Evolutionary conservation across 2,329 filamentous ascomycete species (phyloP).

Genomic region (Arthrobotrys sphaeroides): DNA sequence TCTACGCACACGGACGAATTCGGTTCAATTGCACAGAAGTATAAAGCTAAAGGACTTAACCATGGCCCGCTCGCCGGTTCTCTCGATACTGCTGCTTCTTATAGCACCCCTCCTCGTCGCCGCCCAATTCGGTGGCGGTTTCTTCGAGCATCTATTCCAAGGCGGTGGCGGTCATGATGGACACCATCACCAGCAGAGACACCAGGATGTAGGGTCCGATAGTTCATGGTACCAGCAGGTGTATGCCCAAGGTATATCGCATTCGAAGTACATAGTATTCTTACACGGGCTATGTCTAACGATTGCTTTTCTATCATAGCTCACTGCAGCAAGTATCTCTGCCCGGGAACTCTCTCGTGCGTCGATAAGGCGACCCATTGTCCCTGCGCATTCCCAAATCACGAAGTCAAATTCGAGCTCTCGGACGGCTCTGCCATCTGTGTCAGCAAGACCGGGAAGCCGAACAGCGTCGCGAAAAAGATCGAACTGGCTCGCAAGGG

Average conservation of each 20-base stretch:
- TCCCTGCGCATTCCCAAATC: constrained; percentile 81
- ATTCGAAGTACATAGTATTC: background rate
- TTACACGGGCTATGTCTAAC: background rate
- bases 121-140: constrained; percentile 79
- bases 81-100: constrained; percentile 60
- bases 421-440: constrained; percentile 77
- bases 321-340: constrained; percentile 92
- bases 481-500: constrained; percentile 83
- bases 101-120: constrained; percentile 70
- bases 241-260: constrained; percentile 71
- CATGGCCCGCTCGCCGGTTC: constrained; percentile 20
- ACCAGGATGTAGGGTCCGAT: constrained; percentile 85
- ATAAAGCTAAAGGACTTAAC: too few species aligned
- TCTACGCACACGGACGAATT: background rate
- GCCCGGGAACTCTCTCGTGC: constrained; percentile 91
- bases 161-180: constrained; percentile 64
- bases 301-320: constrained; percentile 66
- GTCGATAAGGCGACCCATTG: constrained; percentile 98
- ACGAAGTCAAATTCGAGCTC: constrained; percentile 81
- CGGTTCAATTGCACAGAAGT: background rate
- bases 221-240: constrained; percentile 78
- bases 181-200: constrained; percentile 69
- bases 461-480: constrained; percentile 76
- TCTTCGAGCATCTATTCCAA: constrained; percentile 98
- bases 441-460: constrained; percentile 73